Percentiles rank a stretch among this genome's conserved stretches.
Evolutionary conservation across 1,139 yeast species (phyloP).

Genomic region (Magnusiomyces tetraspermus): DNA sequence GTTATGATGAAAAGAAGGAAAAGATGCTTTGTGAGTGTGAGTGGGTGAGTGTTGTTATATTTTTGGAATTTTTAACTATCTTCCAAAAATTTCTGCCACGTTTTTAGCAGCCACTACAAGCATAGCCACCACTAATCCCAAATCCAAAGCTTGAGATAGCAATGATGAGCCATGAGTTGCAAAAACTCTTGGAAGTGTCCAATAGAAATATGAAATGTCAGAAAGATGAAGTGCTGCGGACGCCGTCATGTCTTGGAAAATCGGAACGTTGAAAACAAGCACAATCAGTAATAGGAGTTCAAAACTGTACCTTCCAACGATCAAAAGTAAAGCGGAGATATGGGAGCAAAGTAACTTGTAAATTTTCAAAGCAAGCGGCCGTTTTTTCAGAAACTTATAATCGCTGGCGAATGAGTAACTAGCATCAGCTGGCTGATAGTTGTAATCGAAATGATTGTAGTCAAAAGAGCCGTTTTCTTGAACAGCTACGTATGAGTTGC

Average conservation of each 20-base stretch:
- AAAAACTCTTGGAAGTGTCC: neutral
- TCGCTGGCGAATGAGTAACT: neutral
- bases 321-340: neutral
- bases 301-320: neutral
- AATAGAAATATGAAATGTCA: neutral
- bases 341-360: neutral
- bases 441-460: neutral
- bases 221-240: neutral
- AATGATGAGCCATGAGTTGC: neutral
- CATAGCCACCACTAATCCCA: neutral
- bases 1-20: no score
- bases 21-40: no score
- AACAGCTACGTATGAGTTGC: neutral
- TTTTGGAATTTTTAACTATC: no score
- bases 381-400: neutral
- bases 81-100: neutral
- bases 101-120: neutral
- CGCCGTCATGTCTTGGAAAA: neutral
- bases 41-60: no score
- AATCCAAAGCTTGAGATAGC: neutral
- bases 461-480: neutral
- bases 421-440: neutral
- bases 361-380: neutral
- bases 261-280: neutral
- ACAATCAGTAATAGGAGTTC: neutral